phyloP scores from a whole-genome alignment of 495 filamentous ascomycete genomes.

The Lepraria neglecta region DNA sequence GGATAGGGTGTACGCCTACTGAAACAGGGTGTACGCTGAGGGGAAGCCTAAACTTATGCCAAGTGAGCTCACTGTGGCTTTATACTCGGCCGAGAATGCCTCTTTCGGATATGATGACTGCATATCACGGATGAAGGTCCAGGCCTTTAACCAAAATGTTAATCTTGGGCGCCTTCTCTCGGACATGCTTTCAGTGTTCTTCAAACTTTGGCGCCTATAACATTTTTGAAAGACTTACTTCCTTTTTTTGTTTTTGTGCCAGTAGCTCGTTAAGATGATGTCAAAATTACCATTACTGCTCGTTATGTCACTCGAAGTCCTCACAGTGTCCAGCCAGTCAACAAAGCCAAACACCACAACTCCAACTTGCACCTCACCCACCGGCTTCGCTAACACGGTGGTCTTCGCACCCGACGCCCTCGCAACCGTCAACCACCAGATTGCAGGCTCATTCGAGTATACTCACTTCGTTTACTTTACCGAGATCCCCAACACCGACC shows the following conservation, averaged over 20 bases:
- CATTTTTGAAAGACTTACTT: background rate
- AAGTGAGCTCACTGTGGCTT: too few relatives aligned
- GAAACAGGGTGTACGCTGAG: too few relatives aligned
- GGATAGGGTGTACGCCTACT: too few relatives aligned
- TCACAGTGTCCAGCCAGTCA: background rate
- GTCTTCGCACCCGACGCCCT: conserved; percentile 10
- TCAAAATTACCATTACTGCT: background rate
- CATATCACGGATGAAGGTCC: background rate
- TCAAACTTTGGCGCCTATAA: background rate
- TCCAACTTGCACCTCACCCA: conserved; percentile 13
- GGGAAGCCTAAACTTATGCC: too few relatives aligned
- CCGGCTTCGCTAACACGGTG: conserved; percentile 19
- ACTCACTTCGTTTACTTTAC: conserved; percentile 19
- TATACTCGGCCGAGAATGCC: background rate
- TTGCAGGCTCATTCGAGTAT: background rate
- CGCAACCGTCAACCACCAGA: conserved; percentile 1
- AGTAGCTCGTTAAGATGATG: background rate
- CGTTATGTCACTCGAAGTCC: background rate
- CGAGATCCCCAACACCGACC: conserved; percentile 11
- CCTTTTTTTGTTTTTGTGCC: background rate
- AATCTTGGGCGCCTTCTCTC: too few relatives aligned
- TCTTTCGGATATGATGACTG: background rate
- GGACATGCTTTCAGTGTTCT: too few relatives aligned
- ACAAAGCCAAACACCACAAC: background rate
- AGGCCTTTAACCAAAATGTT: too few relatives aligned